These are phyloP conservation scores for Carex sylvatica DNA, from an alignment of 202 grass and related monocot genomes.

Conservation along the genomic window DNA sequence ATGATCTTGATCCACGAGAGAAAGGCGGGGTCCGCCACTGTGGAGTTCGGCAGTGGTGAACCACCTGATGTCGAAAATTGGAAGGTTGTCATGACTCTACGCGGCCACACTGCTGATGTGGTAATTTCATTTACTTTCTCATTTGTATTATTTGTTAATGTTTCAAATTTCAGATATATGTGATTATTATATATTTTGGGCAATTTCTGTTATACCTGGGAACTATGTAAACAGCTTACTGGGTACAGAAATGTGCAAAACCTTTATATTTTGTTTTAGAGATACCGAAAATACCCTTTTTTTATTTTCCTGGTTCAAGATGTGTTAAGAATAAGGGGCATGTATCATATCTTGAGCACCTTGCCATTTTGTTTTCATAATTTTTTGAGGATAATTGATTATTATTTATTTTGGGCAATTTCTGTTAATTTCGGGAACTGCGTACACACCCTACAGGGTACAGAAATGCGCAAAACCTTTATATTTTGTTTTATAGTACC, in stretches of 20 bases:
- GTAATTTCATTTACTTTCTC: slow-evolving; percentile 52
- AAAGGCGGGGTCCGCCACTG: slow-evolving; percentile 84
- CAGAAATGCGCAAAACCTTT: neutral
- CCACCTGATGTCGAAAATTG: slow-evolving; percentile 96
- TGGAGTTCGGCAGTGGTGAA: slow-evolving; percentile 94
- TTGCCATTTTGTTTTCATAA: neutral
- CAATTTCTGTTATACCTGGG: neutral
- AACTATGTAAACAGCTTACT: neutral
- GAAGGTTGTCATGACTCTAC: slow-evolving; percentile 95
- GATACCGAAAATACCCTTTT: neutral
- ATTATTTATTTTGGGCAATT: too few species aligned
- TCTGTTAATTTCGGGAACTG: neutral
- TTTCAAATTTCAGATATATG: neutral
- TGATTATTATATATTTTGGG: neutral
- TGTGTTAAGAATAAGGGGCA: neutral
- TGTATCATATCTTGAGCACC: neutral
- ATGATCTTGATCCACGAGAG: slow-evolving; percentile 89
- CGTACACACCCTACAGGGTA: neutral
- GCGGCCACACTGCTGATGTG: slow-evolving; percentile 97
- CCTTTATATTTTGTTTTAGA: neutral
- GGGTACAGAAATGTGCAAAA: neutral
- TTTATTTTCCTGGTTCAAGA: neutral
- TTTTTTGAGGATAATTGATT: too few species aligned
- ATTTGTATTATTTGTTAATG: slow-evolving; percentile 25
- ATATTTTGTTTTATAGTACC: neutral